Percentiles rank a stretch among this genome's conserved stretches.
Evolutionary conservation across 1,284 basidiomycete genomes (phyloP).

Genomic region (Tilletia walkeri): DNA sequence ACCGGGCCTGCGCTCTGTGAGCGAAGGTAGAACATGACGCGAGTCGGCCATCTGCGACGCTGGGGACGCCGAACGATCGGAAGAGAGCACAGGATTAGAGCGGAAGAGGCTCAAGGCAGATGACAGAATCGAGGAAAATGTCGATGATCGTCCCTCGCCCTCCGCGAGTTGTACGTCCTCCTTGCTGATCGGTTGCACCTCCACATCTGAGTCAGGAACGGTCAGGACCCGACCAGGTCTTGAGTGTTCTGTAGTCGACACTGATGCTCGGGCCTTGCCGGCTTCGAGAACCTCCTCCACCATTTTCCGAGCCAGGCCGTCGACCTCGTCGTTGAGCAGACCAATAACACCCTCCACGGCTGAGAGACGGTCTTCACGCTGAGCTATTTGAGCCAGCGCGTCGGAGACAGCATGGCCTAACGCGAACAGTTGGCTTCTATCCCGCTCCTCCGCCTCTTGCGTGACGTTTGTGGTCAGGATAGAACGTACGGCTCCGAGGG

Average conservation of each 20-base stretch:
- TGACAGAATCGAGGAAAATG: too few species aligned
- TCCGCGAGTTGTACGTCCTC: too few species aligned
- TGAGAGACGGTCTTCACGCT: neutral
- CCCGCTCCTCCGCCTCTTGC: neutral
- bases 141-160: neutral
- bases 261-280: neutral
- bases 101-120: neutral
- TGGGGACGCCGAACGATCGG: constrained; percentile 5
- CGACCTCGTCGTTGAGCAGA: constrained; percentile 1
- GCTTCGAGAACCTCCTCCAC: constrained; percentile 26
- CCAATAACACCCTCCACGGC: constrained; percentile 5
- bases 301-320: constrained; percentile 40
- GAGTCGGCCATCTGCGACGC: constrained; percentile 4
- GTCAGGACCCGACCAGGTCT: neutral
- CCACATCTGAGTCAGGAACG: too few species aligned
- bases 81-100: neutral
- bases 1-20: constrained; percentile 5
- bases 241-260: neutral
- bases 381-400: neutral
- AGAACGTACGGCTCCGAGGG: neutral
- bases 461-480: neutral
- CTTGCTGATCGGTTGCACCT: too few species aligned
- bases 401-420: neutral
- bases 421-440: neutral
- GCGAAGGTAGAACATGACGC: neutral